Evolutionary conservation across 768 basidiomycete genomes (phyloP).

Genomic region (Mrakia hoshinonis): DNA sequence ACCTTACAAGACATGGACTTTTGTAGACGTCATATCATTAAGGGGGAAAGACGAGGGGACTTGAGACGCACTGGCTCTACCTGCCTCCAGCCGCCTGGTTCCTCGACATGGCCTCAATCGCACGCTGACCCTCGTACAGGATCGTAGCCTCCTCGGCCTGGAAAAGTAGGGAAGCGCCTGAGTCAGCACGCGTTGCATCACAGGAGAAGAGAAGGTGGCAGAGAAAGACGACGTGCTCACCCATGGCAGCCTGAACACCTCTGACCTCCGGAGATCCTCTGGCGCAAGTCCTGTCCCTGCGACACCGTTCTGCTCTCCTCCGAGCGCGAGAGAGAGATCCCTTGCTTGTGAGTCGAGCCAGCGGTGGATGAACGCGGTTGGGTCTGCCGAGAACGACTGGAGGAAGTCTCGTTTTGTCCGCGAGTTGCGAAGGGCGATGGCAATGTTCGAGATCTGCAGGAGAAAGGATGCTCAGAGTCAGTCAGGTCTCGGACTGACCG

Average conservation of each 20-base stretch:
- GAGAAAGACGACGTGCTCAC: constrained; percentile 52
- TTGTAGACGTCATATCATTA: no score
- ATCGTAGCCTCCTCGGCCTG: constrained; percentile 59
- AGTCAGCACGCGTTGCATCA: constrained; percentile 13
- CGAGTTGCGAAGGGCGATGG: constrained; percentile 77
- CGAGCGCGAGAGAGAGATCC: constrained; percentile 80
- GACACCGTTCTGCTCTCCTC: constrained; percentile 56
- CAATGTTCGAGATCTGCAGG: constrained; percentile 64
- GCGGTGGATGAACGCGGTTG: constrained; percentile 67
- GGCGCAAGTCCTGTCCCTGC: constrained; percentile 53
- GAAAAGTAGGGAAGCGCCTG: neutral
- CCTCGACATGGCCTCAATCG: constrained; percentile 5
- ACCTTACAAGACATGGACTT: no score
- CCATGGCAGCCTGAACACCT: constrained; percentile 88
- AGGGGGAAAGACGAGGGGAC: no score
- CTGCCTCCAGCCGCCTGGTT: neutral
- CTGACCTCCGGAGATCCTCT: constrained; percentile 77
- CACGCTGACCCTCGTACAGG: constrained; percentile 59
- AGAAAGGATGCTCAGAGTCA: neutral
- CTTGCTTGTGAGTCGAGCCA: constrained; percentile 89
- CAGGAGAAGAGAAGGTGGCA: no score
- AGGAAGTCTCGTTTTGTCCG: constrained; percentile 81
- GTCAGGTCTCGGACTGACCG: neutral
- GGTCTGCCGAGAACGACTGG: constrained; percentile 67
- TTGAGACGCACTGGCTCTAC: no score